A percentile compares a stretch with the other conserved stretches of the same genome.
Conservation (phyloP, 2,329 filamentous ascomycete species). For the Blumeria graminis region DNA sequence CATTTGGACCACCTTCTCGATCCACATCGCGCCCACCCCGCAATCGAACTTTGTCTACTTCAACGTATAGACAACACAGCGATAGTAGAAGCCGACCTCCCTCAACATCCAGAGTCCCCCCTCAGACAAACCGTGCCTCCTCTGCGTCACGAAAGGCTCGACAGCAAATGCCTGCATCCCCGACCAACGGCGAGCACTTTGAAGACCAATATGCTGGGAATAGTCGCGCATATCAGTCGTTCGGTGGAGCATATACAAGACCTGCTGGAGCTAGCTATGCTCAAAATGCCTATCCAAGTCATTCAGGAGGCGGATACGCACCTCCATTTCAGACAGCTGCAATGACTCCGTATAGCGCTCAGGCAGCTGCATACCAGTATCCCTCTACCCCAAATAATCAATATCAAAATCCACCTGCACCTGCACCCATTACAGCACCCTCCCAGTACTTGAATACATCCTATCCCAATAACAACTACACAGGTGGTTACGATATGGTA, state of each 20-base stretch:
- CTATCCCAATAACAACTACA: constrained; percentile 14
- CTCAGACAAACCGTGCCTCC: constrained; percentile 14
- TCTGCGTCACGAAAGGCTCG: constrained; percentile 19
- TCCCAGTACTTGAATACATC: constrained; percentile 10
- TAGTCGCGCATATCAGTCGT: constrained; percentile 17
- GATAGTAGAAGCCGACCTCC: constrained; percentile 14
- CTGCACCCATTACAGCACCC: constrained; percentile 8
- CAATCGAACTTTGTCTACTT: constrained; percentile 4
- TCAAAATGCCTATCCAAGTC: constrained; percentile 11
- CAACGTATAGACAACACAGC: not conserved
- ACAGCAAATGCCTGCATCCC: constrained; percentile 23
- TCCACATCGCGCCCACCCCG: constrained; percentile 19
- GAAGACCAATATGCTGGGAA: constrained; percentile 32
- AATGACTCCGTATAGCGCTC: constrained; percentile 12
- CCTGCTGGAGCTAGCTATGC: constrained; percentile 11
- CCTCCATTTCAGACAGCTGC: constrained; percentile 13
- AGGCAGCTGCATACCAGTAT: constrained; percentile 8
- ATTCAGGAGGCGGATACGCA: constrained; percentile 8
- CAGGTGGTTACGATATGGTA: constrained; percentile 13
- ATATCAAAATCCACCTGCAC: constrained; percentile 10
- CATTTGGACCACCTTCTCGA: constrained; percentile 23
- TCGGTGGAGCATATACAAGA: constrained; percentile 6
- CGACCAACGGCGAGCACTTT: constrained; percentile 37
- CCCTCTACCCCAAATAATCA: constrained; percentile 12
- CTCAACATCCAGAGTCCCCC: constrained; percentile 19